Percentiles rank a stretch among this genome's conserved stretches.
These are phyloP conservation scores for Penicillium cataractarum DNA, from an alignment of 495 filamentous ascomycete species.

Conservation along the genomic window DNA sequence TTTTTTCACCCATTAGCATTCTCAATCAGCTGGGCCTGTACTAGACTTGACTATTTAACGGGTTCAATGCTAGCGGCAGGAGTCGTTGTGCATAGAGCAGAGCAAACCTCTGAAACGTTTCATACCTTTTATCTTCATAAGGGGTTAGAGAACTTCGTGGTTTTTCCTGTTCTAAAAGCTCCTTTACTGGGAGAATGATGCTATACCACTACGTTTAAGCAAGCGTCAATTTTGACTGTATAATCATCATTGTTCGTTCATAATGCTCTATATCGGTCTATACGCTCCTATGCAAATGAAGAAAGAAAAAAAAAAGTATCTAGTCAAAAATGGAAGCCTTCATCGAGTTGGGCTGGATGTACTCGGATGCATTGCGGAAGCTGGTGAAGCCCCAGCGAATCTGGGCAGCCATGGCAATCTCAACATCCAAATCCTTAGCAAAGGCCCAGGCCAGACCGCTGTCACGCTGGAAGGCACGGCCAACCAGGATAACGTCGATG, in stretches of 20 bases:
- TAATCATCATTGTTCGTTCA: not conserved
- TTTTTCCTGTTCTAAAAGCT: no score
- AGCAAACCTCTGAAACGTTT: no score
- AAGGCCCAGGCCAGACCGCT: conserved; percentile 67
- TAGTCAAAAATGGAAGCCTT: conserved; percentile 42
- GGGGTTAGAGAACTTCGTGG: no score
- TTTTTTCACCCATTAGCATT: no score
- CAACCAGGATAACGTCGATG: conserved; percentile 64
- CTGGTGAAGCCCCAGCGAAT: conserved; percentile 61
- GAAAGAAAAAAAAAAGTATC: not conserved
- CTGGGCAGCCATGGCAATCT: conserved; percentile 67
- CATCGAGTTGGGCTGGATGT: conserved; percentile 43
- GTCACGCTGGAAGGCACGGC: conserved; percentile 72
- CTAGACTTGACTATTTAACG: no score
- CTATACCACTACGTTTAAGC: no score
- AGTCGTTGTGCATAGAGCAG: no score
- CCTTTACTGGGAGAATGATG: no score
- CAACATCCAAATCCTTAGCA: conserved; percentile 66
- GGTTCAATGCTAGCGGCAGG: no score
- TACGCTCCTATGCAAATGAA: conserved; percentile 11
- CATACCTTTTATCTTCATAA: no score
- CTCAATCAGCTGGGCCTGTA: no score
- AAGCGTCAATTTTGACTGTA: not conserved
- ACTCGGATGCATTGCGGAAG: conserved; percentile 41
- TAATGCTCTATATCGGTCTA: conserved; percentile 12